A percentile compares a stretch with the other conserved stretches of the same genome.
Evolutionary conservation across 2,329 filamentous ascomycete genomes (phyloP).

Genomic region (Arachnomyces sp.): DNA sequence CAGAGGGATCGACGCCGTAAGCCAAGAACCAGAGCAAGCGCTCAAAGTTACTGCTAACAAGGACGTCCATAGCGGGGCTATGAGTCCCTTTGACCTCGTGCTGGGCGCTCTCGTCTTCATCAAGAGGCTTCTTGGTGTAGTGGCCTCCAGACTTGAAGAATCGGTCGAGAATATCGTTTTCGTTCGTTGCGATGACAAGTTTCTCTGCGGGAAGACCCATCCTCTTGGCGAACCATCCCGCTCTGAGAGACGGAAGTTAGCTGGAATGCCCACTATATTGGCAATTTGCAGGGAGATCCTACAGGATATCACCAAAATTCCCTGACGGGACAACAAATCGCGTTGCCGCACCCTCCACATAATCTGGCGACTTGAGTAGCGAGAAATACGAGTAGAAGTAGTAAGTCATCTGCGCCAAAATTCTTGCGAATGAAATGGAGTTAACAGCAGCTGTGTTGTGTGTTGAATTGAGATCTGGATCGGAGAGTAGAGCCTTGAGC

Average conservation of each 20-base stretch:
- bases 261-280: background rate
- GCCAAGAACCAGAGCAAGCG: conserved; percentile 88
- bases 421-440: conserved; percentile 92
- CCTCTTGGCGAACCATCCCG: conserved; percentile 78
- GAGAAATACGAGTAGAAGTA: conserved; percentile 94
- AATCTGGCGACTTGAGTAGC: conserved; percentile 53
- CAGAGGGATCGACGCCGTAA: conserved; percentile 52
- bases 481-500: conserved; percentile 85
- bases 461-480: conserved; percentile 70
- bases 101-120: conserved; percentile 52
- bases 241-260: conserved; percentile 11
- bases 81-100: conserved; percentile 83
- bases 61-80: conserved; percentile 93
- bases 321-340: conserved; percentile 88
- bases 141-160: conserved; percentile 78
- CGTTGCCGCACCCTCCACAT: conserved; percentile 51
- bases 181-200: conserved; percentile 87
- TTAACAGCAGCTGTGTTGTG: conserved; percentile 89
- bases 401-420: conserved; percentile 93
- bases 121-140: conserved; percentile 74
- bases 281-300: conserved; percentile 36
- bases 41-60: conserved; percentile 95
- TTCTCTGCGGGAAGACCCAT: conserved; percentile 87
- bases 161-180: conserved; percentile 92
- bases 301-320: conserved; percentile 89